phyloP scores from a whole-genome alignment of 1,284 basidiomycete species.

The Neolentinus lepideus region DNA sequence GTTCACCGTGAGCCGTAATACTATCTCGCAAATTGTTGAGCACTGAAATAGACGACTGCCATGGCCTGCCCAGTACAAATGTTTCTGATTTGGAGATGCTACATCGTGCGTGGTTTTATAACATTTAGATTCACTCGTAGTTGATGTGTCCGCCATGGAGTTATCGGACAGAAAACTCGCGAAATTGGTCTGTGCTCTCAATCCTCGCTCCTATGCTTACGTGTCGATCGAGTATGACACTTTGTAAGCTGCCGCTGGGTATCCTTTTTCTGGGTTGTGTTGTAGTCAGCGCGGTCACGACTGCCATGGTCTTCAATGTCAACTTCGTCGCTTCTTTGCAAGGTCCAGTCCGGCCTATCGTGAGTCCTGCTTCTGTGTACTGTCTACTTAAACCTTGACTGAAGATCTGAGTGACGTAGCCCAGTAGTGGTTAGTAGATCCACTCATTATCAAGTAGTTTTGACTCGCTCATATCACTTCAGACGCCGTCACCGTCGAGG shows the following conservation, averaged over 20 bases:
- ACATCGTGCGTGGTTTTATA: constrained; percentile 17
- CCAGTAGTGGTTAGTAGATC: background rate
- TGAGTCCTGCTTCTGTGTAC: constrained; percentile 1
- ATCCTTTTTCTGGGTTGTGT: background rate
- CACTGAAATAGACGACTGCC: background rate
- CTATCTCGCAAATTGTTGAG: background rate
- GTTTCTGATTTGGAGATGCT: constrained; percentile 25
- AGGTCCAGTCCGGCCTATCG: background rate
- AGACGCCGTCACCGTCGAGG: background rate
- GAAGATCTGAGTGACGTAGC: background rate
- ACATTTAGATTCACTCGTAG: too few species aligned
- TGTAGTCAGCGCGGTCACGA: background rate
- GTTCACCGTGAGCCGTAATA: constrained; percentile 2
- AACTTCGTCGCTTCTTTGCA: background rate
- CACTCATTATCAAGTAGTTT: background rate
- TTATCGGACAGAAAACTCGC: constrained; percentile 13
- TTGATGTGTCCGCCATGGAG: constrained; percentile 10
- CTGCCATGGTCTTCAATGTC: background rate
- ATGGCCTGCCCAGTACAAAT: constrained; percentile 23
- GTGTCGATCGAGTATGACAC: background rate
- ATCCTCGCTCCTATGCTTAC: background rate
- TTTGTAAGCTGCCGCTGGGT: background rate
- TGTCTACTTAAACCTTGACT: too few species aligned
- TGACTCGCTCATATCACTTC: background rate
- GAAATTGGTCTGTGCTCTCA: constrained; percentile 12